Base-by-base conservation (phyloP, 1,139 yeast species). In the Pichia sp. region DNA sequence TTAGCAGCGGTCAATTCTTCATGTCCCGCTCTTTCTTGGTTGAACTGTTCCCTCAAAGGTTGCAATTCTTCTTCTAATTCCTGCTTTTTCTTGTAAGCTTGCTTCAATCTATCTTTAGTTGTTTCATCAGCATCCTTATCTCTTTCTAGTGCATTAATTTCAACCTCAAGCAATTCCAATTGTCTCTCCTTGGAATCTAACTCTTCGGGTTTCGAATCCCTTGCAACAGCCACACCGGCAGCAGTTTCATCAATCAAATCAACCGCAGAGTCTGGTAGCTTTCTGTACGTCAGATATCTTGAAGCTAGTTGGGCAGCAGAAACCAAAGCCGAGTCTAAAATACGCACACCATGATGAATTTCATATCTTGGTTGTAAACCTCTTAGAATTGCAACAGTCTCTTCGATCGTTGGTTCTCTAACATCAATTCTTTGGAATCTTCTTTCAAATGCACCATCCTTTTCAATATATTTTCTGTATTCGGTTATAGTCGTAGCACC, bases 381-480 rank as follows among this genome's bases (percentile, higher is more conserved):
- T 73, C 98, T 84, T 56, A 94, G 76, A 50, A 92, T 92, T 7
- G 97, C 97, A 44, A 92, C 87, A 0, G 98, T 88, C 67, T 92
- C 97, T 55, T 84, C 77, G 33, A 87, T 79, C 0, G 96, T 84
- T 46, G 97, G 92, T 57, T 95, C 99, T 42, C 86, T 87, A 27
- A 92, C 97, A 60, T 90, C 95, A 55, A 94, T 85, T 64, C 87
- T 88, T 67, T 92, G 99, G 77, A 92, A 92, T 64, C 99, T 80
- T 75, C 99, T 85, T 66, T 92, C 99, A 64, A 92, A 90, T 1
- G 99, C 98, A 63, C 96, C 98, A 66, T 92, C 99, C 65, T 92
- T 92, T 59, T 94, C 87, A 51, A 92, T 83, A 60, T 82, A 81
- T 62, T 90, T 83, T 62, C 97, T 78, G 71, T 92, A 92, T 67